These are phyloP conservation scores for Straminergon stramineum DNA, from an alignment of 225 moss, liverwort and hornwort species.

Conservation along the genomic window DNA sequence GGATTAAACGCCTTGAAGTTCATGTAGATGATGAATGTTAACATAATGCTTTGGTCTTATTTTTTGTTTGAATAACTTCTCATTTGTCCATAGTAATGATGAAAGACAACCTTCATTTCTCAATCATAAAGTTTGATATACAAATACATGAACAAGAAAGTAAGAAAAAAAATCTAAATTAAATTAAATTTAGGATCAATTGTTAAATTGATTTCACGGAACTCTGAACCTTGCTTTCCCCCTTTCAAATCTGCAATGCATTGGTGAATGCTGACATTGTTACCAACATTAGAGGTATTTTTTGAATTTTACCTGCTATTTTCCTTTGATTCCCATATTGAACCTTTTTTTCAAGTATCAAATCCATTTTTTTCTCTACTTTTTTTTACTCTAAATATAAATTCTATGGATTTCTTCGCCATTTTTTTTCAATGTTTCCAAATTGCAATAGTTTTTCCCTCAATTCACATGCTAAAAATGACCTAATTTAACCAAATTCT, in stretches of 20 bases:
- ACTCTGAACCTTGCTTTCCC: no score
- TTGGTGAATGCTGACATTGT: background rate
- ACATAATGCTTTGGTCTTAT: background rate
- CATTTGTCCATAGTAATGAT: no score
- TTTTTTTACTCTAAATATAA: no score
- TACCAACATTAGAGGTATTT: background rate
- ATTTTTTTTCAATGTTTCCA: no score
- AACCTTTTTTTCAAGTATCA: no score
- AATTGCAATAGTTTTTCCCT: no score
- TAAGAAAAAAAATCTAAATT: background rate
- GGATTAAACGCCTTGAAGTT: background rate
- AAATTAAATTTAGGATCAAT: background rate
- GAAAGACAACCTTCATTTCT: background rate
- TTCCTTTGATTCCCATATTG: no score
- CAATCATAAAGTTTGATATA: no score
- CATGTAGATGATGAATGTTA: background rate
- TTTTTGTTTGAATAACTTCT: background rate
- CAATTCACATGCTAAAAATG: background rate
- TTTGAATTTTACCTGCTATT: background rate
- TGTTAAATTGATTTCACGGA: background rate
- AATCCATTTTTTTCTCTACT: no score
- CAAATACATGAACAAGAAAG: background rate
- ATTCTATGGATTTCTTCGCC: no score
- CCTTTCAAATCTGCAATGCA: background rate
- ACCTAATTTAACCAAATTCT: no score